phyloP scores from a whole-genome alignment of 352 stramenopile species.

The Phytophthora hibernalis region DNA sequence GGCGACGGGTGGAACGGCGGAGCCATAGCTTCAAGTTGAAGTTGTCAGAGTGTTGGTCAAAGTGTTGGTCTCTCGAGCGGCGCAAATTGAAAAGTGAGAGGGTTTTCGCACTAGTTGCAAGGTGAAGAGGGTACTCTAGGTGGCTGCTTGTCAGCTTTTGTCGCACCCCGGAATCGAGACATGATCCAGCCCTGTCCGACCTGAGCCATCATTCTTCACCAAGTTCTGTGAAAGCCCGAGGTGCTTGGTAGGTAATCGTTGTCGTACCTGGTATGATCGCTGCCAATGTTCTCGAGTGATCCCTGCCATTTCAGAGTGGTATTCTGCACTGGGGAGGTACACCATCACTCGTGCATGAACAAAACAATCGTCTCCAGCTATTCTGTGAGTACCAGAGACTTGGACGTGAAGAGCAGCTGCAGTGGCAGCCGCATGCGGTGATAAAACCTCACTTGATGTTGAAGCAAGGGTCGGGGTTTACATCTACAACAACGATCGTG shows the following conservation, averaged over 20 bases:
- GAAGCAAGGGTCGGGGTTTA: no score
- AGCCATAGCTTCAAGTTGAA: slow-evolving; percentile 3
- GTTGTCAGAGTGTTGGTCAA: not conserved
- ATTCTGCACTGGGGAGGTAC: slow-evolving; percentile 22
- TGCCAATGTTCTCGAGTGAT: slow-evolving; percentile 6
- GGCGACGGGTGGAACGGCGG: slow-evolving; percentile 2
- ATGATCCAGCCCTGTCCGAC: no score
- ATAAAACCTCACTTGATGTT: no score
- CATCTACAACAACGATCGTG: no score
- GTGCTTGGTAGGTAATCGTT: not conserved
- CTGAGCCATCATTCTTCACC: no score
- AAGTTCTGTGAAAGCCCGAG: no score
- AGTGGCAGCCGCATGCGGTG: no score
- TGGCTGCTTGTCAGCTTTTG: not conserved
- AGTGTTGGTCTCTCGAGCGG: not conserved
- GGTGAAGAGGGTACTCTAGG: no score
- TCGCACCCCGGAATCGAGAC: not conserved
- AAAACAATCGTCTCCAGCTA: slow-evolving; percentile 43
- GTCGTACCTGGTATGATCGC: not conserved
- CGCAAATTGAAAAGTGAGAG: not conserved
- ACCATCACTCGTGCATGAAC: slow-evolving; percentile 25
- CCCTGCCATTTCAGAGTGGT: slow-evolving; percentile 29
- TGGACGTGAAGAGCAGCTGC: slow-evolving; percentile 24
- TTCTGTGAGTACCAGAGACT: slow-evolving; percentile 39
- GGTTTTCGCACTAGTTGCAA: no score